phyloP scores from a whole-genome alignment of 164 flowering plant species.

The Stephania yunnanensis region DNA sequence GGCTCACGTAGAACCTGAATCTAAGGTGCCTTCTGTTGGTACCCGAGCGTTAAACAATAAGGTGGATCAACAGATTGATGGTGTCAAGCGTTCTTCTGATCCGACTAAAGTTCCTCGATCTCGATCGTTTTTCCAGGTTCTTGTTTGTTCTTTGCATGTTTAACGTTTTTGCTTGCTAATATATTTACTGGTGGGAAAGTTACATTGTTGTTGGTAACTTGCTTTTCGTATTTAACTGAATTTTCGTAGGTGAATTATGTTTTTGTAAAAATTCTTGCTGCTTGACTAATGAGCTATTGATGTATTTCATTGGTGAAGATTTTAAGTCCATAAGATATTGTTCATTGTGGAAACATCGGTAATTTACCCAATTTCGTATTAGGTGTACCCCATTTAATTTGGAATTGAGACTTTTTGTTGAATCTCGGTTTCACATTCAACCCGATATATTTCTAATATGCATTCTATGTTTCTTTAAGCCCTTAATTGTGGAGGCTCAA shows the following conservation, averaged over 20 bases:
- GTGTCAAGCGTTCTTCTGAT: slow-evolving; percentile 30
- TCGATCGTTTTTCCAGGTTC: slow-evolving; percentile 61
- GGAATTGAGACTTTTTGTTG: neutral
- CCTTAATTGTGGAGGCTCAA: neutral
- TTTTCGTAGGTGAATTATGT: neutral
- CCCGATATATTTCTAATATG: neutral
- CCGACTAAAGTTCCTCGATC: slow-evolving; percentile 47
- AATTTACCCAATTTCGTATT: too few relatives aligned
- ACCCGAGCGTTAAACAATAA: slow-evolving; percentile 37
- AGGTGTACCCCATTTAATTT: too few relatives aligned
- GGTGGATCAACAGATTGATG: slow-evolving; percentile 25
- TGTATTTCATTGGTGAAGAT: too few relatives aligned
- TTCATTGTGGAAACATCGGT: too few relatives aligned
- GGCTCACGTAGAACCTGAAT: slow-evolving; percentile 30
- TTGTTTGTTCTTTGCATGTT: neutral
- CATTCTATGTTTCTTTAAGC: neutral
- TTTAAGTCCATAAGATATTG: too few relatives aligned
- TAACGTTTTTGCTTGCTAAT: neutral
- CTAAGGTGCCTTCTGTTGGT: slow-evolving; percentile 27
- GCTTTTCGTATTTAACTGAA: too few relatives aligned
- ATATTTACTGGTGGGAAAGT: neutral
- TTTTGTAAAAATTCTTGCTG: neutral
- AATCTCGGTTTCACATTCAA: neutral
- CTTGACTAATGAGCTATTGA: too few relatives aligned
- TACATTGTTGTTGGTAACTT: neutral